These are phyloP conservation scores for Haematococcus lacustris DNA, from an alignment of 139 green algal species.

Conservation along the genomic window DNA sequence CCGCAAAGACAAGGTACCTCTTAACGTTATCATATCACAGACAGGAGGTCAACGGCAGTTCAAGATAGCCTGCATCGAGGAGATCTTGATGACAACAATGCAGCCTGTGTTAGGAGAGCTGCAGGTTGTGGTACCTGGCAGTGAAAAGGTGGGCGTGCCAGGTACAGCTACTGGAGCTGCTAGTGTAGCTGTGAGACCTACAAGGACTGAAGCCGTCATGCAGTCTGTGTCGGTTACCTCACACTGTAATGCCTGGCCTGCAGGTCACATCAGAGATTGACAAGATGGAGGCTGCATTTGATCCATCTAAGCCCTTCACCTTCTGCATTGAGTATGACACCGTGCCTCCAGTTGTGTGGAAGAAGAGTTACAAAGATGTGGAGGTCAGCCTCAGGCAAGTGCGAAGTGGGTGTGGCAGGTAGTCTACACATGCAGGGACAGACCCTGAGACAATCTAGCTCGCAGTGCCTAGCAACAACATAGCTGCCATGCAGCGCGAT, in stretches of 20 bases:
- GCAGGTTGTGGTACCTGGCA: constrained; percentile 15
- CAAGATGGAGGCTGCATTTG: constrained; percentile 37
- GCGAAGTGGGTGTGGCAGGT: not conserved
- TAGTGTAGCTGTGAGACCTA: not conserved
- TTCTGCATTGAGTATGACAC: constrained; percentile 11
- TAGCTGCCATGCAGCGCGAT: too few relatives aligned
- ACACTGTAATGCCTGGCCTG: not conserved
- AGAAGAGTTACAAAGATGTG: constrained; percentile 49
- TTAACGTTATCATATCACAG: constrained; percentile 34
- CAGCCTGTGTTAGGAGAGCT: not conserved
- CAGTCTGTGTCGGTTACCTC: not conserved
- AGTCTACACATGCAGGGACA: not conserved
- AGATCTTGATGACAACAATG: constrained; percentile 22
- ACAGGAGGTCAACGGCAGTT: constrained; percentile 34
- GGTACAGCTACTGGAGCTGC: not conserved
- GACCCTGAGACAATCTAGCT: not conserved
- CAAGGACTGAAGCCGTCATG: not conserved
- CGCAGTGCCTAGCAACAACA: not conserved
- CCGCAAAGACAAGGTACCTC: constrained; percentile 31
- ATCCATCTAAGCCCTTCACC: constrained; percentile 23
- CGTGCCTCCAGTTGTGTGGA: constrained; percentile 49
- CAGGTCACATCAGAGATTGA: constrained; percentile 17
- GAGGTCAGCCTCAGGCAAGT: constrained; percentile 44
- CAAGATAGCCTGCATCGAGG: constrained; percentile 42
- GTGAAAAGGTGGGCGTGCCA: constrained; percentile 11